Evolutionary conservation across 345 rosid species (phyloP).

Genomic region (Hibiscus syriacus): DNA sequence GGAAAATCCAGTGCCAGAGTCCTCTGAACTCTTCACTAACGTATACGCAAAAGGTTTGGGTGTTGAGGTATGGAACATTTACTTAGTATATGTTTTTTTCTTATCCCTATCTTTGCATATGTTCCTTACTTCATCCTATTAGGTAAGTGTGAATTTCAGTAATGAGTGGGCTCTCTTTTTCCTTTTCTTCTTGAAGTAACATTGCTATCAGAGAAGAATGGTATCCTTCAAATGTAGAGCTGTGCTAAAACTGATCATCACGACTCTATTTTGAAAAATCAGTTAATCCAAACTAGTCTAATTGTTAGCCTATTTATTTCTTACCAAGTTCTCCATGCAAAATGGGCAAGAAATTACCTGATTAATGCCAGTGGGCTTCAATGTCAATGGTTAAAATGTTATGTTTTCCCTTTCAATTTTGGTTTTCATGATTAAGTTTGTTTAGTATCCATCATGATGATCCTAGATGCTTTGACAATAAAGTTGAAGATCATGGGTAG

Average conservation of each 20-base stretch:
- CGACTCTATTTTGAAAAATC: neutral
- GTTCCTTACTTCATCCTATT: neutral
- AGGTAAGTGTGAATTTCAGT: neutral
- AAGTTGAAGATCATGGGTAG: neutral
- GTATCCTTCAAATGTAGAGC: neutral
- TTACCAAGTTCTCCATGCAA: neutral
- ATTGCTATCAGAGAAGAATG: neutral
- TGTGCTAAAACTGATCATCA: neutral
- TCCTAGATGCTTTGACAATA: neutral
- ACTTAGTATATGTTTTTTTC: neutral
- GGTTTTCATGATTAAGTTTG: neutral
- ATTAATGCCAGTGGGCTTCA: neutral
- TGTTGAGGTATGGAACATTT: slow-evolving; percentile 50
- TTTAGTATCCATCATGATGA: neutral
- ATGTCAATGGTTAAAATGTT: neutral
- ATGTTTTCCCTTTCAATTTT: neutral
- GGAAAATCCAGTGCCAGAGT: slow-evolving; percentile 95
- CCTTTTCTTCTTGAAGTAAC: neutral
- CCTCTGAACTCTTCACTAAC: slow-evolving; percentile 76
- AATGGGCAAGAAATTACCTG: neutral
- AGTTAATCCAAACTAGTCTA: neutral
- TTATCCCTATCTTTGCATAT: neutral
- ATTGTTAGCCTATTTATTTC: neutral
- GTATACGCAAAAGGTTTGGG: slow-evolving; percentile 75
- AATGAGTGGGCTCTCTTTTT: neutral